Percentiles rank a stretch among this genome's conserved stretches.
Evolutionary conservation across 2,329 filamentous ascomycete species (phyloP).

Genomic region (Exophiala aquamarina): DNA sequence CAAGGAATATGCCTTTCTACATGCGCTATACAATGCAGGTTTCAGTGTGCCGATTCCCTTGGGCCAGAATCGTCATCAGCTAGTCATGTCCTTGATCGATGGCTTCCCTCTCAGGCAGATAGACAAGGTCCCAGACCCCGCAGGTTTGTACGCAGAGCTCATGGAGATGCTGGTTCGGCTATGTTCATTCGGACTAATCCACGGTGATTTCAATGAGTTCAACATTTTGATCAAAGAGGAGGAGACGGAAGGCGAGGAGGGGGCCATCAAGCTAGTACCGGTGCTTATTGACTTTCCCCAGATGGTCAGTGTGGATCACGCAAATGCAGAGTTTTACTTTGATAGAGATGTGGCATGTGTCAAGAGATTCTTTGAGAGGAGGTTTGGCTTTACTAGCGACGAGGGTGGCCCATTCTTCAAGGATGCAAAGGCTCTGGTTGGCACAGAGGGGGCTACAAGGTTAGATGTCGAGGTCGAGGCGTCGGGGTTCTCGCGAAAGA

Average conservation of each 20-base stretch:
- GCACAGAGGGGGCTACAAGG: slow-evolving; percentile 64
- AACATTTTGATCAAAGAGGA: slow-evolving; percentile 92
- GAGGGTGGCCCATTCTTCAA: slow-evolving; percentile 81
- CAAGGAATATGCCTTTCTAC: slow-evolving; percentile 96
- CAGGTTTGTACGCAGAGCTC: slow-evolving; percentile 84
- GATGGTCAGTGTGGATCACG: slow-evolving; percentile 93
- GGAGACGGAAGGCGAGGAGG: slow-evolving; percentile 11
- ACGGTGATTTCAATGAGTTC: slow-evolving; percentile 99
- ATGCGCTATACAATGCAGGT: slow-evolving; percentile 75
- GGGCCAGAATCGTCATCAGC: slow-evolving; percentile 87
- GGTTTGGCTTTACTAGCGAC: slow-evolving; percentile 83
- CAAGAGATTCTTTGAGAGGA: slow-evolving; percentile 86
- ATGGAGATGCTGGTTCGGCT: slow-evolving; percentile 82
- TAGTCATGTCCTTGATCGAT: slow-evolving; percentile 93
- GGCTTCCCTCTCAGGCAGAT: slow-evolving; percentile 91
- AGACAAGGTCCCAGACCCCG: slow-evolving; percentile 76
- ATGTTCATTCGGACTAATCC: slow-evolving; percentile 84
- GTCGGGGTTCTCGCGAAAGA: slow-evolving; percentile 94
- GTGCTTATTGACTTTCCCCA: slow-evolving; percentile 97
- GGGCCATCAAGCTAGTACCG: slow-evolving; percentile 58
- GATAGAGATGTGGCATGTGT: slow-evolving; percentile 94
- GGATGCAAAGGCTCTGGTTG: slow-evolving; percentile 74
- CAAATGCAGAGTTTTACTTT: slow-evolving; percentile 95
- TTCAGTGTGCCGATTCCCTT: slow-evolving; percentile 89
- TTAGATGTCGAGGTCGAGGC: slow-evolving; percentile 88